Conservation (phyloP, 2,329 filamentous ascomycete genomes). For the Lasiodiplodia hormozganensis region DNA sequence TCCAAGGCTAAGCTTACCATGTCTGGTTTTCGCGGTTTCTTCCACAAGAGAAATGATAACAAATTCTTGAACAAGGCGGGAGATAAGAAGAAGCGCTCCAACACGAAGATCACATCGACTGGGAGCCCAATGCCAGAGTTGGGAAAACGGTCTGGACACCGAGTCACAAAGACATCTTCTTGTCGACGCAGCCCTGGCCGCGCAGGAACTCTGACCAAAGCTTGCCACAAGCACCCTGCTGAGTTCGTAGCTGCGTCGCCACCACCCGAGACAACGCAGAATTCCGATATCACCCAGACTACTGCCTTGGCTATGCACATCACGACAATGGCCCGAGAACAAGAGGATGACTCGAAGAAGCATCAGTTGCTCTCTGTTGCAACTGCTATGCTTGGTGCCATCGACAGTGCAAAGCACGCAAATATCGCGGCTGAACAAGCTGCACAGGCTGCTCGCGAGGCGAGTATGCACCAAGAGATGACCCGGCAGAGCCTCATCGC, state of each 20-base stretch:
- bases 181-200: constrained; percentile 3
- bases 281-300: constrained; percentile 2
- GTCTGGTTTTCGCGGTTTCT: constrained; percentile 26
- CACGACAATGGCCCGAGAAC: constrained; percentile 3
- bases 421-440: constrained; percentile 35
- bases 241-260: constrained; percentile 4
- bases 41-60: constrained; percentile 17
- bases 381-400: constrained; percentile 31
- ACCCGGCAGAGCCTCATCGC: constrained; percentile 19
- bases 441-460: constrained; percentile 35
- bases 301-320: constrained; percentile 12
- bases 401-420: constrained; percentile 35
- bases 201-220: constrained; percentile 32
- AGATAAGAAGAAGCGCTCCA: constrained; percentile 8
- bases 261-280: not conserved
- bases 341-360: constrained; percentile 13
- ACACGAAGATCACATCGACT: not conserved
- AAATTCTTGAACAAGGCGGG: not conserved
- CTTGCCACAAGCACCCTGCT: constrained; percentile 28
- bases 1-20: constrained; percentile 22
- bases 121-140: constrained; percentile 10
- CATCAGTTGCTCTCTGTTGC: constrained; percentile 17
- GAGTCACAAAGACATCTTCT: not conserved
- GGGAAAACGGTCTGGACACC: not conserved
- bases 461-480: constrained; percentile 34